phyloP scores from a whole-genome alignment of 2,329 filamentous ascomycete genomes.

The Teratosphaeria gauchensis region DNA sequence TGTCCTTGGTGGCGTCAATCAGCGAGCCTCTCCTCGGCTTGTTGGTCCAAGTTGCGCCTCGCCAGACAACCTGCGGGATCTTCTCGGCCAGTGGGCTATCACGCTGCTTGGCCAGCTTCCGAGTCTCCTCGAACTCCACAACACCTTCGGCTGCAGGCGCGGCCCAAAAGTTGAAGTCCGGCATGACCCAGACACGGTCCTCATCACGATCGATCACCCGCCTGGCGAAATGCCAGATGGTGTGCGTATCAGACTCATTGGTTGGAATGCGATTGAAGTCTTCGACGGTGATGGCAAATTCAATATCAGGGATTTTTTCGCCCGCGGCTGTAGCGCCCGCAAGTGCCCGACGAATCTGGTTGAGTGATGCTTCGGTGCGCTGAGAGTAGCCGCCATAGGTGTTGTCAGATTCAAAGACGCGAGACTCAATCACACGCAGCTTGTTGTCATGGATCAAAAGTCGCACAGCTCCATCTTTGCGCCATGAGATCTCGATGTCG shows the following conservation, averaged over 20 bases:
- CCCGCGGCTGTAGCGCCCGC: slow-evolving; percentile 34
- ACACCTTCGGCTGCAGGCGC: slow-evolving; percentile 29
- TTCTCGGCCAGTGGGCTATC: slow-evolving; percentile 27
- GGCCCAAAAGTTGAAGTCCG: slow-evolving; percentile 46
- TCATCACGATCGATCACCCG: slow-evolving; percentile 23
- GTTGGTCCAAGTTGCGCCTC: slow-evolving; percentile 29
- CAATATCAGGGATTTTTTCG: not conserved
- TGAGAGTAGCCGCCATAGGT: not conserved
- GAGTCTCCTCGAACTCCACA: slow-evolving; percentile 13
- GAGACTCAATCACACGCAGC: slow-evolving; percentile 1
- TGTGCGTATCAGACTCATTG: slow-evolving; percentile 12
- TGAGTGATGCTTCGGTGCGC: slow-evolving; percentile 29
- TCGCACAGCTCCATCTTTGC: slow-evolving; percentile 24
- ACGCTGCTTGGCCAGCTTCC: slow-evolving; percentile 14
- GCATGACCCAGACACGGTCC: slow-evolving; percentile 39
- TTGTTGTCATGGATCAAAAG: slow-evolving; percentile 29
- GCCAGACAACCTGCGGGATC: slow-evolving; percentile 40
- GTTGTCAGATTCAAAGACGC: not conserved
- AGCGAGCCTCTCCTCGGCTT: slow-evolving; percentile 19
- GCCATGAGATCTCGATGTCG: slow-evolving; percentile 19
- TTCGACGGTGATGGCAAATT: slow-evolving; percentile 4
- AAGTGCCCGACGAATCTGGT: slow-evolving; percentile 41
- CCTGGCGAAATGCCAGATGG: slow-evolving; percentile 34
- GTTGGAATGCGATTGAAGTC: slow-evolving; percentile 14
- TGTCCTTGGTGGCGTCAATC: slow-evolving; percentile 21